A percentile compares a stretch with the other conserved stretches of the same genome.
Evolutionary conservation across 148 eudicot species (phyloP).

Genomic region (Silene uniflora): DNA sequence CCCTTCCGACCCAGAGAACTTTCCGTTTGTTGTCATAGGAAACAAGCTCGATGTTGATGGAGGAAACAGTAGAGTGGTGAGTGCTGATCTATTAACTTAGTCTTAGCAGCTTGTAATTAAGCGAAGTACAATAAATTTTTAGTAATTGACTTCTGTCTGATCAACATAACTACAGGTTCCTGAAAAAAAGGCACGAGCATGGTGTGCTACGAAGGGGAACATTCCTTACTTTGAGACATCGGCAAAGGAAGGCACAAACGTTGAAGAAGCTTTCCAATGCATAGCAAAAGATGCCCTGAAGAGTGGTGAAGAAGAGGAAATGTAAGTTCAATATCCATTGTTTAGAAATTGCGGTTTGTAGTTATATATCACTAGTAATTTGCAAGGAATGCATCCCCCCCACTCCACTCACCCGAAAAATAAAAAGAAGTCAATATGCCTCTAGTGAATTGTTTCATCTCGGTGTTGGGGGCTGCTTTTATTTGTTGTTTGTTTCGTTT

Average conservation of each 20-base stretch:
- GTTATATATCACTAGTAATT: background rate
- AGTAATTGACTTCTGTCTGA: background rate
- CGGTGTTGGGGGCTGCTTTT: background rate
- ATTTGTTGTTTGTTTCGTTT: too few species aligned
- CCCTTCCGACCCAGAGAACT: slow-evolving; percentile 95
- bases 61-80: slow-evolving; percentile 86
- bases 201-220: slow-evolving; percentile 96
- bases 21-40: slow-evolving; percentile 94
- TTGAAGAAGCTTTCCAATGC: slow-evolving; percentile 93
- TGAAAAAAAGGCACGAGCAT: slow-evolving; percentile 92
- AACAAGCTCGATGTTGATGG: slow-evolving; percentile 91
- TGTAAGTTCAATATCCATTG: slow-evolving; percentile 47
- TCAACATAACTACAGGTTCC: slow-evolving; percentile 54
- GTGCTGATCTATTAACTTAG: slow-evolving; percentile 3
- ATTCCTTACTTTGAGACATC: slow-evolving; percentile 97
- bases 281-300: slow-evolving; percentile 83
- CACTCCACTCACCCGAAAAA: too few species aligned
- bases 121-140: background rate
- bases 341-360: background rate
- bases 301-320: slow-evolving; percentile 91
- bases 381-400: too few species aligned
- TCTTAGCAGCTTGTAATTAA: slow-evolving; percentile 2
- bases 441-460: background rate
- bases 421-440: too few species aligned
- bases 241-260: slow-evolving; percentile 86